Evolutionary conservation across 1,284 basidiomycete species (phyloP), one percentile per base, ranked within the genome.

Genomic region (Cutaneotrichosporon daszewskae): DNA sequence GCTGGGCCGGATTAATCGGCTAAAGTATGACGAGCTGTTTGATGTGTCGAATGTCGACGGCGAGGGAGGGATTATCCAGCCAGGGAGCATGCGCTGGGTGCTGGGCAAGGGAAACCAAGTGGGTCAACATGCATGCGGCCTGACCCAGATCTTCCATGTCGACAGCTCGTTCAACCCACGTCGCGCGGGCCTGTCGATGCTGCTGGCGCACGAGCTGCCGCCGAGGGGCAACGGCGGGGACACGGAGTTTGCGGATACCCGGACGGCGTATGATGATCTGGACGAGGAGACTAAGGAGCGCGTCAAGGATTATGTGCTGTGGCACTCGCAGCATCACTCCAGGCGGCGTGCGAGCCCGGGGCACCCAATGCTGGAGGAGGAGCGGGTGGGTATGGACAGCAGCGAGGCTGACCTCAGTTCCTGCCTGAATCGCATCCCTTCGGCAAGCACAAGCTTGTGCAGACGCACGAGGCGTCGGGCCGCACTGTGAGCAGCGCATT

Each of bases 221-320:
- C 55, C 55, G 5, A 28, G 26, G 11, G 47, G 47, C 2, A 37
- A n/a, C 13, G 55, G 55, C 16, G 55, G 55, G 5, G 35, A 54
- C 22, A 57, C 55, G 12, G 55, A 54, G 53, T 58, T 58, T 39
- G 53, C 51, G 10, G 55, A 58, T 17, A 51, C 53, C 12, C 50
- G 55, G 1, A 43, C 47, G 6, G 55, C 55, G 2, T 58, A 51
- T 29, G 49, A 28, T 4, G 55, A 53, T 23, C 43, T 58, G 10
- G 33, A 36, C 35, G 32, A 44, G 5, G 50, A 36, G 28, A 47
- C 36, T 2, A 69, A 69, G 41, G 49, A 53, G 18, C 35, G 59
- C 39, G 49, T 66, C 20, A 46, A 58, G 17, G 62, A 59, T 32
- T 55, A 57, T 24, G 64, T 68, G 17, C 22, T 56, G 12, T 44